phyloP scores from a whole-genome alignment of 371 early-diverging fungal genomes.

The Dichotomocladium elegans region DNA sequence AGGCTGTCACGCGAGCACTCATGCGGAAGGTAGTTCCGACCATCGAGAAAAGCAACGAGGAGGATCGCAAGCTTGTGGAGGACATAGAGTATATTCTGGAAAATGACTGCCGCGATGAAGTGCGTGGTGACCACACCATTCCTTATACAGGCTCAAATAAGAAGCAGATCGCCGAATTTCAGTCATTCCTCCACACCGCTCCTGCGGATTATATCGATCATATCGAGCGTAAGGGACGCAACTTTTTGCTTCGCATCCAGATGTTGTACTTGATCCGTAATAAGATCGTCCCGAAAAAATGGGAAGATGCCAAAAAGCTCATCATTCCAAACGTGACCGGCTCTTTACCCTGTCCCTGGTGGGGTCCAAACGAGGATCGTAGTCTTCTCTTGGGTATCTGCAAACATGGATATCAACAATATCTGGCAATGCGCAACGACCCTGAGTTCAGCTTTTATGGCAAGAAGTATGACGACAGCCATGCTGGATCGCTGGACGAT shows the following conservation, averaged over 20 bases:
- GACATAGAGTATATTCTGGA: conserved; percentile 39
- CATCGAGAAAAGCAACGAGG: conserved; percentile 35
- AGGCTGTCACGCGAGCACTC: conserved; percentile 45
- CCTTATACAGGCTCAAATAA: conserved; percentile 63
- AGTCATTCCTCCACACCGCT: conserved; percentile 67
- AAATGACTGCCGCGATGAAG: conserved; percentile 32
- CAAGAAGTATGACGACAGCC: conserved; percentile 48
- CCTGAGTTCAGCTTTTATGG: conserved; percentile 68
- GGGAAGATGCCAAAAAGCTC: conserved; percentile 43
- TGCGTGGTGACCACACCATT: conserved; percentile 32
- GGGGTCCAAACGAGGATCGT: conserved; percentile 82
- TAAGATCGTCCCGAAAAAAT: conserved; percentile 51
- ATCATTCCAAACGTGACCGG: conserved; percentile 56
- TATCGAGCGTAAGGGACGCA: conserved; percentile 66
- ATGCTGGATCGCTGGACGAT: conserved; percentile 31
- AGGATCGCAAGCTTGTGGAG: conserved; percentile 38
- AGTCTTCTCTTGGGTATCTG: conserved; percentile 76
- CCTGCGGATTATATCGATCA: conserved; percentile 72
- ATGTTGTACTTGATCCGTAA: conserved; percentile 73
- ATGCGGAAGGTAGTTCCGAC: conserved; percentile 33
- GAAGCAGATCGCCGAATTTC: conserved; percentile 58
- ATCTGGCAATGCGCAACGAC: conserved; percentile 63
- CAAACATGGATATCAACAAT: conserved; percentile 80
- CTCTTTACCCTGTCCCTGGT: conserved; percentile 73
- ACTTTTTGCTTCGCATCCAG: conserved; percentile 72